Conservation (phyloP, 164 flowering plant species). For the Vitis cinerea region DNA sequence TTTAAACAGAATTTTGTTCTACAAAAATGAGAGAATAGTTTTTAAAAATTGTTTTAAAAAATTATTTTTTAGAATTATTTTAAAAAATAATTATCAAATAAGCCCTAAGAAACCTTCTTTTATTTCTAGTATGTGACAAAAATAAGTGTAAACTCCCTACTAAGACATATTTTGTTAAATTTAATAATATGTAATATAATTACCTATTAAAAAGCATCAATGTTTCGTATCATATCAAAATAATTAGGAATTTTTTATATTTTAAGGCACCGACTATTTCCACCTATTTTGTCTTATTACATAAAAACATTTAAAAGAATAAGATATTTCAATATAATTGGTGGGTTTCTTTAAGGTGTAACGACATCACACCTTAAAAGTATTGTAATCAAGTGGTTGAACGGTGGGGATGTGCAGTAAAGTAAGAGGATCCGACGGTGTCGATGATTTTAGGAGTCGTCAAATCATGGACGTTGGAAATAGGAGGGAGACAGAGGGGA, state of each 20-base stretch:
- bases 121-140: no score
- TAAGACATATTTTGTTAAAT: no score
- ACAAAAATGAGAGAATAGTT: no score
- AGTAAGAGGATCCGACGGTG: no score
- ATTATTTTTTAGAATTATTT: no score
- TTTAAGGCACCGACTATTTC: neutral
- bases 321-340: no score
- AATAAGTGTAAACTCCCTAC: no score
- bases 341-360: neutral
- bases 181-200: no score
- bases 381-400: neutral
- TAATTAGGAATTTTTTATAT: constrained; percentile 12
- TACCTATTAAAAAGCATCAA: neutral
- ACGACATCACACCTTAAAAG: neutral
- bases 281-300: neutral
- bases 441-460: neutral
- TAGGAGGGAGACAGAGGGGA: neutral
- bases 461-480: neutral
- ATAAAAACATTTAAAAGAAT: neutral
- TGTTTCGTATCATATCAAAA: neutral
- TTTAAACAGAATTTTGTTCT: no score
- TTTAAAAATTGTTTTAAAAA: no score
- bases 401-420: neutral
- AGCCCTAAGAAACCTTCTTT: no score
- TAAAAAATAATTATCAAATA: no score